These are phyloP conservation scores for Cucurbita argyrosperma DNA, from an alignment of 306 rosid species.

Conservation along the genomic window DNA sequence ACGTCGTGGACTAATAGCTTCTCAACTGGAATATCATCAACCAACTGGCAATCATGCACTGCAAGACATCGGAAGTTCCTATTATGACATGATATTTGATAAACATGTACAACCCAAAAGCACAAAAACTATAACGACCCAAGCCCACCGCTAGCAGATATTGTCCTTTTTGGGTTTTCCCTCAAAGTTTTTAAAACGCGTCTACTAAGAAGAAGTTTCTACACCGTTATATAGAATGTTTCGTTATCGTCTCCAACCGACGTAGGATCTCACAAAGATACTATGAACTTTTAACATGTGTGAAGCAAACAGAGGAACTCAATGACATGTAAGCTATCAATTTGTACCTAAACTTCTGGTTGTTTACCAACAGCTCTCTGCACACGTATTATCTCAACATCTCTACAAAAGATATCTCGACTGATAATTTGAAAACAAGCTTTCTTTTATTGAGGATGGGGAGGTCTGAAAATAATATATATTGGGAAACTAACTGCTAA, in stretches of 20 bases:
- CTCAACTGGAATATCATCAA: conserved; percentile 70
- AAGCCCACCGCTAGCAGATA: too few relatives aligned
- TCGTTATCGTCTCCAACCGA: too few relatives aligned
- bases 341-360: not conserved
- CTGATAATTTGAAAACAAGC: too few relatives aligned
- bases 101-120: not conserved
- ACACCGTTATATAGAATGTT: too few relatives aligned
- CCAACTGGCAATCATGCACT: conserved; percentile 84
- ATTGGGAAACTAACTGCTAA: not conserved
- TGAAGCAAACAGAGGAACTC: not conserved
- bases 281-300: not conserved
- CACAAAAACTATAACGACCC: too few relatives aligned
- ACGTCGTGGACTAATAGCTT: conserved; percentile 75
- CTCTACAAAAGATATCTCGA: not conserved
- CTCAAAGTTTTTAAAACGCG: too few relatives aligned
- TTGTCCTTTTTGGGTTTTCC: too few relatives aligned
- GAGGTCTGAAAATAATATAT: not conserved
- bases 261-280: not conserved
- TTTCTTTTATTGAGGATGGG: not conserved
- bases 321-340: not conserved
- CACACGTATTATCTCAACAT: not conserved
- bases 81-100: not conserved
- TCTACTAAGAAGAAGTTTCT: too few relatives aligned
- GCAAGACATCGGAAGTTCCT: conserved; percentile 13
- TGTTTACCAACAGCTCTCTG: not conserved